These are phyloP conservation scores for Penicillium roqueforti DNA, from an alignment of 495 filamentous ascomycete genomes.

Conservation along the genomic window DNA sequence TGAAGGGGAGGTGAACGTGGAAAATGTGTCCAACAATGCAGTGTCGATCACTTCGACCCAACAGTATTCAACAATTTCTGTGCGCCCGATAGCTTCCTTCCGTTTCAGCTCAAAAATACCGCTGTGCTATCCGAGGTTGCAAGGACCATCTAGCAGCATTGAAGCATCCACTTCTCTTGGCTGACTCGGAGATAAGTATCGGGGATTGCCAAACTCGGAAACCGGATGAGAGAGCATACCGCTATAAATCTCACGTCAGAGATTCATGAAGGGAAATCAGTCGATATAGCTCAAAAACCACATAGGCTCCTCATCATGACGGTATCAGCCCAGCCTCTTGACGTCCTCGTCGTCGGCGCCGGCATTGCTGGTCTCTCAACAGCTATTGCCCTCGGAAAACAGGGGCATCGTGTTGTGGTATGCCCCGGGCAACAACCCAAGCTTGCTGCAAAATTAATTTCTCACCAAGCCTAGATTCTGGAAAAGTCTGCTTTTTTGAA, in stretches of 20 bases:
- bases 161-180: background rate
- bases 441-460: background rate
- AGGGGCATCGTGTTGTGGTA: conserved; percentile 32
- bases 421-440: background rate
- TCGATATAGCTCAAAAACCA: background rate
- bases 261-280: background rate
- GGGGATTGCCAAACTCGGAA: background rate
- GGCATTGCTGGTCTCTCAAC: conserved; percentile 31
- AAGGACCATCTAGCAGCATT: background rate
- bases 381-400: conserved; percentile 29
- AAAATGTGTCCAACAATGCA: background rate
- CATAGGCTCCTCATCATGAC: background rate
- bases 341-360: conserved; percentile 28
- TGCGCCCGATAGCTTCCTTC: background rate
- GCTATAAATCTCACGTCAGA: background rate
- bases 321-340: conserved; percentile 5
- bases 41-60: background rate
- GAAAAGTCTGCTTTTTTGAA: conserved; percentile 51
- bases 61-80: background rate
- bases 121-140: background rate
- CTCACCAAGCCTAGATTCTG: conserved; percentile 31
- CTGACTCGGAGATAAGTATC: background rate
- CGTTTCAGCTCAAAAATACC: background rate
- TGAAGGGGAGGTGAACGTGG: background rate
- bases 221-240: background rate